Evolutionary conservation across 2,329 filamentous ascomycete genomes (phyloP).

Genomic region (Venturia asperata): DNA sequence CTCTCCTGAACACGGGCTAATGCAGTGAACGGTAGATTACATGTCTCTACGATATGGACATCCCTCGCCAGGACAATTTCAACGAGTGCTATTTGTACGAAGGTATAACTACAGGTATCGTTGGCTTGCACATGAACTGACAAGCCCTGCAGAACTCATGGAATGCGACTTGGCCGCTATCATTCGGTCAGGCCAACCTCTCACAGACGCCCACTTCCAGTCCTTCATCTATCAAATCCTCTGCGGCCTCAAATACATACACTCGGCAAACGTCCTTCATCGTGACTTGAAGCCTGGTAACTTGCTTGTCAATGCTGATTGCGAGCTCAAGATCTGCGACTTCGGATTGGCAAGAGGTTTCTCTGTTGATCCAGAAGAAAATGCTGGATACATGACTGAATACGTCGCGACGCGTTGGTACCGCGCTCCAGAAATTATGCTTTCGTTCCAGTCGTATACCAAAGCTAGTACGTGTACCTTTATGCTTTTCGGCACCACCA

Average conservation of each 20-base stretch:
- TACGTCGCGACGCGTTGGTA: conserved; percentile 99
- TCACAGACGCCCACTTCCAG: conserved; percentile 98
- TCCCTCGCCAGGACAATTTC: conserved; percentile 93
- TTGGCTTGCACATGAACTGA: not conserved
- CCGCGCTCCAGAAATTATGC: conserved; percentile 96
- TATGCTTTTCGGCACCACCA: not conserved
- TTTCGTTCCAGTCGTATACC: conserved; percentile 99
- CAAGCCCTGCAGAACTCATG: conserved; percentile 70
- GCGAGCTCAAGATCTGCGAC: conserved; percentile 98
- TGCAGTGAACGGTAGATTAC: conserved; percentile 62
- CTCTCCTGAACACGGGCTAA: not conserved
- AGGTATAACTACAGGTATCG: conserved; percentile 46
- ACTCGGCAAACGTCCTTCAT: conserved; percentile 95
- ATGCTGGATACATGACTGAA: conserved; percentile 99
- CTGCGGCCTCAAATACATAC: conserved; percentile 97
- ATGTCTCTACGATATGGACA: conserved; percentile 99
- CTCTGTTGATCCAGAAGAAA: conserved; percentile 94
- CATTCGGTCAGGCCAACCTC: conserved; percentile 90
- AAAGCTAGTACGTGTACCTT: conserved; percentile 80
- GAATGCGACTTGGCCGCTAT: conserved; percentile 97
- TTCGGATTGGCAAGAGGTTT: conserved; percentile 95
- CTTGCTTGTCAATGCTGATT: conserved; percentile 95
- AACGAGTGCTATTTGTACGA: conserved; percentile 99
- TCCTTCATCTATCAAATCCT: conserved; percentile 99
- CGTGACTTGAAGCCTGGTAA: conserved; percentile 97